Percentiles rank a stretch among this genome's conserved stretches.
Evolutionary conservation across 2,329 filamentous ascomycete genomes (phyloP).

Genomic region (Trichoderma semiorbis): DNA sequence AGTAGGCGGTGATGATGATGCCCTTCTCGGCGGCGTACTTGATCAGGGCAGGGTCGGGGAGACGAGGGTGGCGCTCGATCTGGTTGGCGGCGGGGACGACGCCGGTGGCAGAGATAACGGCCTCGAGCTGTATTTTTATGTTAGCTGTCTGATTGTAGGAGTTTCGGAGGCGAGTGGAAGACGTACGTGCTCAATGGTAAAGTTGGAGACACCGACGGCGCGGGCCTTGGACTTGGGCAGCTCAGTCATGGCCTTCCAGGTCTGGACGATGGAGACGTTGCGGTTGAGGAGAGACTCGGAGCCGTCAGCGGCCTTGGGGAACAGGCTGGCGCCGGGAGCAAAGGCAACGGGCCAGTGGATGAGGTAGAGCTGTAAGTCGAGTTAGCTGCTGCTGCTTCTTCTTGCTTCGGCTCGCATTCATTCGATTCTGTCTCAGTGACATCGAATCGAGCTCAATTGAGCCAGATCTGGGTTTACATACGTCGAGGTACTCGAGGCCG

Average conservation of each 20-base stretch:
- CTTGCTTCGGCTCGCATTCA: not conserved
- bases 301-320: conserved; percentile 41
- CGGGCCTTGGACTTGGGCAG: conserved; percentile 59
- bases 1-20: conserved; percentile 67
- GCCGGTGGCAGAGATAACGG: conserved; percentile 54
- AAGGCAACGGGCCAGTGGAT: conserved; percentile 61
- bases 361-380: conserved; percentile 47
- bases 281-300: conserved; percentile 44
- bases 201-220: conserved; percentile 73
- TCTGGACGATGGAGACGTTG: conserved; percentile 39
- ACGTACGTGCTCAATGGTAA: conserved; percentile 53
- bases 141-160: not conserved
- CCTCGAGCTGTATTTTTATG: conserved; percentile 43
- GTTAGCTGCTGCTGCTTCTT: not conserved
- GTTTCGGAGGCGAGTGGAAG: not conserved
- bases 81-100: conserved; percentile 63
- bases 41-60: conserved; percentile 54
- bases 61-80: conserved; percentile 64
- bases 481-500: conserved; percentile 55
- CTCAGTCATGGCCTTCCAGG: conserved; percentile 51
- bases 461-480: conserved; percentile 24
- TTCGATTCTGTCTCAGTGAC: not conserved
- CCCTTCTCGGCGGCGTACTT: conserved; percentile 59
- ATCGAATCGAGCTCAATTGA: not conserved
- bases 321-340: conserved; percentile 38